Conservation (phyloP, 2,329 filamentous ascomycete genomes). For the Hypoxylon sp. region DNA sequence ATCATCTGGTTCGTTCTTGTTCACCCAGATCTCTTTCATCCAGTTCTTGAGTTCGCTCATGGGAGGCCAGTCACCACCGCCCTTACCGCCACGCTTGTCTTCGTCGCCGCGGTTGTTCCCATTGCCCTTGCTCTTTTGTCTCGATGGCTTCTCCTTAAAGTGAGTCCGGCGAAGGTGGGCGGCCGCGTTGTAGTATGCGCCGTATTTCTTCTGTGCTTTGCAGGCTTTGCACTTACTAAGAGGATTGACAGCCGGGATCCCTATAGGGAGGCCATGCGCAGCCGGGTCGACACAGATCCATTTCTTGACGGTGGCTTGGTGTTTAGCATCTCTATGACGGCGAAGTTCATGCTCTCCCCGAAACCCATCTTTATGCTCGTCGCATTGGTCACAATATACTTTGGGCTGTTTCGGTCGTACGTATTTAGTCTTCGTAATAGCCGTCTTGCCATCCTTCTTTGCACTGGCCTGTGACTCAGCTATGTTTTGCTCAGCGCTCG, state of each 20-base stretch:
- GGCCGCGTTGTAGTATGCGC: constrained; percentile 94
- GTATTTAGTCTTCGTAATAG: constrained; percentile 62
- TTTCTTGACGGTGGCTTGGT: constrained; percentile 69
- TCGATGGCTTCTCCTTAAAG: constrained; percentile 76
- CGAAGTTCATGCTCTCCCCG: constrained; percentile 87
- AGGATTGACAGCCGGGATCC: constrained; percentile 71
- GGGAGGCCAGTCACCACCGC: constrained; percentile 67
- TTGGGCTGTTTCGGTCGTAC: constrained; percentile 78
- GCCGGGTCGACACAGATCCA: constrained; percentile 71
- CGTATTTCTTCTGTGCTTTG: constrained; percentile 81
- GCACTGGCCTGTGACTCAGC: constrained; percentile 43
- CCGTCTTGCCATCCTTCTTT: constrained; percentile 61
- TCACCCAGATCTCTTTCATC: constrained; percentile 69
- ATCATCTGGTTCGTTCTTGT: constrained; percentile 53
- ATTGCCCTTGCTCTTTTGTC: constrained; percentile 60
- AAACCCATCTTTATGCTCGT: constrained; percentile 82
- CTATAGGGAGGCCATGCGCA: constrained; percentile 56
- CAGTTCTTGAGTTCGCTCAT: constrained; percentile 72
- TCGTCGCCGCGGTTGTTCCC: constrained; percentile 55
- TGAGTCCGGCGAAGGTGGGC: constrained; percentile 90
- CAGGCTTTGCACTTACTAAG: constrained; percentile 89
- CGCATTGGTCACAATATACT: constrained; percentile 78
- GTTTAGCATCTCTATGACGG: constrained; percentile 76
- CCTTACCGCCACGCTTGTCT: constrained; percentile 69
- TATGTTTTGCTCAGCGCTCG: constrained; percentile 52